These are phyloP conservation scores for Scenedesmus sp. DNA, from an alignment of 163 green algal species.

Conservation along the genomic window DNA sequence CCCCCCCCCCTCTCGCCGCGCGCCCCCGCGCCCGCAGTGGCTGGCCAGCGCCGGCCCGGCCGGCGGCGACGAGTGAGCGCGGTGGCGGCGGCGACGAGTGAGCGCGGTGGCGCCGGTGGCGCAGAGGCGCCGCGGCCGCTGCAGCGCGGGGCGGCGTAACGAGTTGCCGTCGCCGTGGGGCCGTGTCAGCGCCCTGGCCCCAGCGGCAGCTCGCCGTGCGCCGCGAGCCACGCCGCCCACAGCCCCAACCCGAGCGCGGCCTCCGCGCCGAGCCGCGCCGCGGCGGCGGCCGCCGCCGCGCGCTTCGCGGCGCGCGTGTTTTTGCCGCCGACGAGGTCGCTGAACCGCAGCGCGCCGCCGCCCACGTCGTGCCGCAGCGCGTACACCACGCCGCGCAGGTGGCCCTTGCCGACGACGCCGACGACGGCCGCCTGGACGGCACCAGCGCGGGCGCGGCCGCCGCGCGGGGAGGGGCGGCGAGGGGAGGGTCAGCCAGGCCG, in stretches of 20 bases:
- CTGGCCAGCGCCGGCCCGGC: too few species aligned
- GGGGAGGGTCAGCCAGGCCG: too few species aligned
- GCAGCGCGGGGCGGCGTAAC: background rate
- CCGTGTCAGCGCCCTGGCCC: too few species aligned
- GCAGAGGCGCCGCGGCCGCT: background rate
- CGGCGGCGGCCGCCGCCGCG: background rate
- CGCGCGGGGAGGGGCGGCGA: too few species aligned
- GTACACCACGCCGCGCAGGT: conserved; percentile 81
- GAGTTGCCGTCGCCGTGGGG: too few species aligned
- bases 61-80: too few species aligned
- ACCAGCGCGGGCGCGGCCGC: too few species aligned
- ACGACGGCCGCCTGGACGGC: conserved; percentile 79
- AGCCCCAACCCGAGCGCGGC: conserved; percentile 6
- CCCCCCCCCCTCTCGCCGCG: too few species aligned
- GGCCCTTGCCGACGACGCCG: conserved; percentile 81
- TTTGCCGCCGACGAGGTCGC: conserved; percentile 42
- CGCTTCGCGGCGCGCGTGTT: conserved; percentile 9
- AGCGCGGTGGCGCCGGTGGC: too few species aligned
- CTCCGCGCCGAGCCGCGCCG: conserved; percentile 10
- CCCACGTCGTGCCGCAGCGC: conserved; percentile 55
- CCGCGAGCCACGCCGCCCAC: conserved; percentile 31
- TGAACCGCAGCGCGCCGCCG: conserved; percentile 28
- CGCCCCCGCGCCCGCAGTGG: too few species aligned
- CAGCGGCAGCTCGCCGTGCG: too few species aligned
- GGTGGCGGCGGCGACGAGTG: too few species aligned